Base-by-base conservation (phyloP, 2,329 filamentous ascomycete species). In the Diplodia intermedia region DNA sequence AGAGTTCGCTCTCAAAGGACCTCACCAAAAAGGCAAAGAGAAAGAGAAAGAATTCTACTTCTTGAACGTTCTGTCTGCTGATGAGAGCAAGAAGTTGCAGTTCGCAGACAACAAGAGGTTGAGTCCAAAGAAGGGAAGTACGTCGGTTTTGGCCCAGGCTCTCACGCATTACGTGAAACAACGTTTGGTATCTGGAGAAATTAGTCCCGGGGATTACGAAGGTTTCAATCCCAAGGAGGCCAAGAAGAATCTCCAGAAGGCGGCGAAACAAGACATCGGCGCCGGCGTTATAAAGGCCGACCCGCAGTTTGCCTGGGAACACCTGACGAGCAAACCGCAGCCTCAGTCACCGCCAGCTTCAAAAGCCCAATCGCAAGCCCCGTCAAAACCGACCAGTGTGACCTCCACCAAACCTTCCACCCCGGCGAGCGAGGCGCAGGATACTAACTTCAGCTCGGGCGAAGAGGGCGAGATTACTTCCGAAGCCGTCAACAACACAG, bases 401-500 rank as follows among this genome's bases (percentile, higher is more conserved):
- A 26, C 47, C 18, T 55, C 63, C 15, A 66, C 50, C 5, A 55
- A 54, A n/a, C 50, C 53, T 9, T 55, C 63, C n/a, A 54, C 50
- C 2, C 36, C 50, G 12, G 40, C 31, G 38, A 52, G 38, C 56
- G 60, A 47, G 31, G 12, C 60, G 5, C 29, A 49, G 18, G 60
- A 20, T 12, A 52, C 36, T 15, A 53, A 55, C 20, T 8, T 12
- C 15, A 56, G 43, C n/a, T 62, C 43, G 4, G 50, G 50, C 38
- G 67, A 68, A 20, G 67, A 61, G n/a, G 50, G 60, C 43, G 67
- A 67, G 36, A 55, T 65, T 31, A 31, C 40, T 15, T 31, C 31
- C 15, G 29, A 50, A 23, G 6, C 67, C 38, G 31, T 33, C 31
- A n/a, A 57, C 12, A 29, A 43, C 5, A 40, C 43, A n/a, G n/a